Evolutionary conservation across 2,329 filamentous ascomycete genomes (phyloP), one percentile per base, ranked within the genome.

Genomic region (Coniochaeta sp.): DNA sequence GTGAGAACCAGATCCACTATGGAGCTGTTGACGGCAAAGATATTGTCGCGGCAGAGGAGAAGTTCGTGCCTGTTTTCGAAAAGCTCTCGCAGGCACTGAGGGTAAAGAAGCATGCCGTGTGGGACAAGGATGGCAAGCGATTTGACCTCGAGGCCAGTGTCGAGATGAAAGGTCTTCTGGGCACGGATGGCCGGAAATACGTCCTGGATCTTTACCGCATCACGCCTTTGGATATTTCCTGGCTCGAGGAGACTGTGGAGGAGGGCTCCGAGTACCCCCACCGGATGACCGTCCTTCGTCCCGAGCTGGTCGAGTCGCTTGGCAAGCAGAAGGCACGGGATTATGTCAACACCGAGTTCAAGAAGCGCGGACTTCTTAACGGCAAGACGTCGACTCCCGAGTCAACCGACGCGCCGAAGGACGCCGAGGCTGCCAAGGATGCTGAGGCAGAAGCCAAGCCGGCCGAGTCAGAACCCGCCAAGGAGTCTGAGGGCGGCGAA

Each of bases 1-100:
- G 93, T 58, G 95, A 99, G 83, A 95, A 96, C 75, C 95, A 98
- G 75, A 98, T 99, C 67, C 95, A 99, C 73, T 99, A 99, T 70
- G 95, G 95, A 71, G 95, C 93, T 65, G 95, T 98, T 34, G 95
- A 99, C 72, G 95, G 96, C 65, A 96, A 96, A 76, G 95, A 99
- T 66, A 85, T 96, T 28, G 91, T 99, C 58, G 93, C 95, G 0
- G 89, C 91, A 14, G 91, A 98, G 70, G 88, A 96, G 71, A 86
- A 88, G 22, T 99, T 99, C 68, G 86, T 86, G 0, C 79, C 89
- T 30, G 83, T 91, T 10, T 99, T 99, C 69, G 87, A 91, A 71
- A 92, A 96, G 78, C 83, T 99, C 34, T 97, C 93, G 50, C 92
- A 93, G 75, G 86, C 91, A 2, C 83, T 98, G 69, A 90, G 89